These are phyloP conservation scores for Geotrichum aggregatum DNA, from an alignment of 1,139 yeast species.

Conservation along the genomic window DNA sequence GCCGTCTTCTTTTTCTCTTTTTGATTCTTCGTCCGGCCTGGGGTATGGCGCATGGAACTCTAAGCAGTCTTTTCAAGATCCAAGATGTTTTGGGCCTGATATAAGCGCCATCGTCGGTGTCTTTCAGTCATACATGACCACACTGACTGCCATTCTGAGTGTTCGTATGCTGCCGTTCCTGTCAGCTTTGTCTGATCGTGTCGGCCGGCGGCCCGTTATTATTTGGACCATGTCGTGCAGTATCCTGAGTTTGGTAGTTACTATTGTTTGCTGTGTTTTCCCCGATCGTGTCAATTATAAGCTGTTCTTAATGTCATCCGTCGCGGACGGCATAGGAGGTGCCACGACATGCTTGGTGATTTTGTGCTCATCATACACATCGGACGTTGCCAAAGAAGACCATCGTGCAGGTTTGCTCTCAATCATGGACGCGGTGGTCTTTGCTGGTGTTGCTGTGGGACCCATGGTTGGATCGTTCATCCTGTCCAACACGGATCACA, in stretches of 20 bases:
- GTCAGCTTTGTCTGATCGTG: slow-evolving; percentile 60
- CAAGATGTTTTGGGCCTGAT: slow-evolving; percentile 29
- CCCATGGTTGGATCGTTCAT: slow-evolving; percentile 55
- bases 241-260: slow-evolving; percentile 32
- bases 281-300: slow-evolving; percentile 38
- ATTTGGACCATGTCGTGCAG: slow-evolving; percentile 34
- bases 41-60: not conserved
- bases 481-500: slow-evolving; percentile 30
- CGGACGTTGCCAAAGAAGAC: slow-evolving; percentile 58
- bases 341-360: slow-evolving; percentile 50
- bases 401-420: slow-evolving; percentile 57
- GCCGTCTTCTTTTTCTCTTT: not conserved
- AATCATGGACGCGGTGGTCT: slow-evolving; percentile 52
- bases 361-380: slow-evolving; percentile 56
- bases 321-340: slow-evolving; percentile 53
- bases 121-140: slow-evolving; percentile 29
- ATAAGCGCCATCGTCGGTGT: slow-evolving; percentile 31
- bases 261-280: slow-evolving; percentile 29
- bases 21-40: slow-evolving; percentile 10
- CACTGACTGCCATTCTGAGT: slow-evolving; percentile 27
- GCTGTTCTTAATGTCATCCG: slow-evolving; percentile 41
- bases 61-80: slow-evolving; percentile 22
- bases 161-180: slow-evolving; percentile 37
- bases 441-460: slow-evolving; percentile 59
- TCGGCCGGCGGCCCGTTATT: slow-evolving; percentile 55